A percentile compares a stretch with the other conserved stretches of the same genome.
These are phyloP conservation scores for Camelina sativa DNA, from an alignment of 345 rosid species.

Conservation along the genomic window DNA sequence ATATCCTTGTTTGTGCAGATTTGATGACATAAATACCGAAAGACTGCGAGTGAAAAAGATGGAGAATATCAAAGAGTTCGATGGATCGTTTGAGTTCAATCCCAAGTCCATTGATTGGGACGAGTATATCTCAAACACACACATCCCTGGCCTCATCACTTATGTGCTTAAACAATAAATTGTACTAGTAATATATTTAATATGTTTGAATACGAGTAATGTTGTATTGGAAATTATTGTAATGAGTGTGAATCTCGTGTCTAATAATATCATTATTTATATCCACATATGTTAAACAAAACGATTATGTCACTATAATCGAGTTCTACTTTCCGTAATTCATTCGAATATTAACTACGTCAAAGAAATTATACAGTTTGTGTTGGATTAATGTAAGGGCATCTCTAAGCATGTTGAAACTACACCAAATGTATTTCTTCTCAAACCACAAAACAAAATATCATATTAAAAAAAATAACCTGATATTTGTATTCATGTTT, in stretches of 20 bases:
- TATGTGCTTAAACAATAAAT: constrained; percentile 56
- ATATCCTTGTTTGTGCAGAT: constrained; percentile 48
- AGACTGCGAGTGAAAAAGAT: constrained; percentile 49
- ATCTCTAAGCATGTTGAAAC: too few relatives aligned
- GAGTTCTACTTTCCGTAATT: not conserved
- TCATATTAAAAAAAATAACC: too few relatives aligned
- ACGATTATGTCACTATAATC: not conserved
- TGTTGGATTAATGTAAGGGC: not conserved
- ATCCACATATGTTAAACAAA: not conserved
- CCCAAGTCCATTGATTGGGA: constrained; percentile 72
- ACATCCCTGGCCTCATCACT: constrained; percentile 70
- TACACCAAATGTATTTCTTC: too few relatives aligned
- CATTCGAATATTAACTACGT: not conserved
- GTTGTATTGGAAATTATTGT: constrained; percentile 7
- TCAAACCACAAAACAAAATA: too few relatives aligned
- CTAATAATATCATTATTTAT: constrained; percentile 22
- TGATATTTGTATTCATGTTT: too few relatives aligned
- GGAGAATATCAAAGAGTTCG: constrained; percentile 49
- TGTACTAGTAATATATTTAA: not conserved
- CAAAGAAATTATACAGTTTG: not conserved
- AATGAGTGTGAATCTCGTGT: constrained; percentile 11
- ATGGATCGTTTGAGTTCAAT: constrained; percentile 59
- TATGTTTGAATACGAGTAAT: not conserved
- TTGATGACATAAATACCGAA: constrained; percentile 71
- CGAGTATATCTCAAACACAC: constrained; percentile 57